Evolutionary conservation across 2,329 filamentous ascomycete genomes (phyloP).

Genomic region (Raffaelea ambrosiae): DNA sequence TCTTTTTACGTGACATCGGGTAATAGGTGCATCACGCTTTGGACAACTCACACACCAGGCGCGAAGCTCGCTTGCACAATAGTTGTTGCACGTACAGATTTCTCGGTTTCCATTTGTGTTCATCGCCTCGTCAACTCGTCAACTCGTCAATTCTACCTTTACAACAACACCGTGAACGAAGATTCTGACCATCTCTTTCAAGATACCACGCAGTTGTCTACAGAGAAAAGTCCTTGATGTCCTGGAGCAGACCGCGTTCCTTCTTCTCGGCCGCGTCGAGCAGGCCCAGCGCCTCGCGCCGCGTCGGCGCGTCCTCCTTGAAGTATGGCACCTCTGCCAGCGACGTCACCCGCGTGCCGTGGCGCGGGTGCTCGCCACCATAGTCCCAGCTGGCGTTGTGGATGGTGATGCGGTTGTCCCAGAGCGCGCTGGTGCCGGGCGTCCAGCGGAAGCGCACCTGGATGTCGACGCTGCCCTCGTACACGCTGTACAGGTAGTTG

Average conservation of each 20-base stretch:
- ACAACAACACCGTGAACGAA: too few species aligned
- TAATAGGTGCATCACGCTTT: too few species aligned
- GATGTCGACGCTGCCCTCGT: conserved; percentile 62
- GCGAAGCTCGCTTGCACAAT: too few species aligned
- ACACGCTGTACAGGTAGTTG: conserved; percentile 59
- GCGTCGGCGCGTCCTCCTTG: conserved; percentile 53
- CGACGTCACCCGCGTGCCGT: conserved; percentile 63
- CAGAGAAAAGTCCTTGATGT: conserved; percentile 12
- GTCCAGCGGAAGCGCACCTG: conserved; percentile 67
- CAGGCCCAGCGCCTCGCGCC: conserved; percentile 58
- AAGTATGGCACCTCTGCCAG: conserved; percentile 66
- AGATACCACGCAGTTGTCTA: neutral
- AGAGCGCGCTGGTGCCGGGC: conserved; percentile 55
- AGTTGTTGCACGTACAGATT: too few species aligned
- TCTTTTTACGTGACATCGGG: too few species aligned
- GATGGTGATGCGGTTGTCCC: conserved; percentile 69
- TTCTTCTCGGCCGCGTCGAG: conserved; percentile 43
- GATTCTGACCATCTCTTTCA: too few species aligned
- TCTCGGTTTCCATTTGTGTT: too few species aligned
- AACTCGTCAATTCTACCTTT: too few species aligned
- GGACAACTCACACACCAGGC: too few species aligned
- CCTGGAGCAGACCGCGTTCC: conserved; percentile 8
- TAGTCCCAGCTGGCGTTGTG: conserved; percentile 71
- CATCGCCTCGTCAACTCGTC: too few species aligned
- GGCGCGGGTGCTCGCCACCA: conserved; percentile 55